Base-by-base conservation (phyloP, 352 stramenopile genomes). In the Phytophthora constricta region DNA sequence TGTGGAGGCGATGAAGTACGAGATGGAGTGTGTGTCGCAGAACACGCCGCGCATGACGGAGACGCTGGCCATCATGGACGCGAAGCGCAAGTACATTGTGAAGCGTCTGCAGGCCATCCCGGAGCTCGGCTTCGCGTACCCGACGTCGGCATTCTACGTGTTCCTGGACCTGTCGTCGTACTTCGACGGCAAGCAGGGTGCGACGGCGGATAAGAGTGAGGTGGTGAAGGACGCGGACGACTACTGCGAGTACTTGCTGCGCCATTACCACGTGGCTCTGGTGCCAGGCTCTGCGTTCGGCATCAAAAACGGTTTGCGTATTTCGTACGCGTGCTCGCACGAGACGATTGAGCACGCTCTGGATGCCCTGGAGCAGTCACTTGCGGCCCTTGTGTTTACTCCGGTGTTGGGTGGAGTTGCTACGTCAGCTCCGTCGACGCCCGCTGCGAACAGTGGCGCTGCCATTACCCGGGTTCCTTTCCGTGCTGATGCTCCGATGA, bases 301-400 rank as follows among this genome's bases (percentile, higher is more conserved):
- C 28, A 91, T 96, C 22, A 83, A 91, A 23, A 94, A 95, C 42
- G 95, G 92, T 27, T 74, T 99, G 8, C 93, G 97, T 19, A 95
- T 99, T 62, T 99, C 94, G 74, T 99, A 99, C 80, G 97, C 97
- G n/a, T 97, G 93, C 31, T 98, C 92, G 51, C 89, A 97, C 78
- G 93, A 98, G 67, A 87, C 79, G 61, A 77, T 95, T 28, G 65
- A 80, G 58, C 73, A 87, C 41, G 82, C 83, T 1, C 72, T 95
- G 62, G 76, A 91, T 59, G 84, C 77, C 2, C 54, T 95, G 34
- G 79, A 92, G 69, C 78, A 84, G n/a, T 82, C 81, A 33, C 75
- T 93, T 23, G 47, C 58, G 28, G 87, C 78, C 26, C 65, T 95
- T 26, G 72, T 62, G 10, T 62, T 87, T 16, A 57, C 17, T 43